Conservation (phyloP, 176 grass and related monocot genomes). For the Poa pratensis region DNA sequence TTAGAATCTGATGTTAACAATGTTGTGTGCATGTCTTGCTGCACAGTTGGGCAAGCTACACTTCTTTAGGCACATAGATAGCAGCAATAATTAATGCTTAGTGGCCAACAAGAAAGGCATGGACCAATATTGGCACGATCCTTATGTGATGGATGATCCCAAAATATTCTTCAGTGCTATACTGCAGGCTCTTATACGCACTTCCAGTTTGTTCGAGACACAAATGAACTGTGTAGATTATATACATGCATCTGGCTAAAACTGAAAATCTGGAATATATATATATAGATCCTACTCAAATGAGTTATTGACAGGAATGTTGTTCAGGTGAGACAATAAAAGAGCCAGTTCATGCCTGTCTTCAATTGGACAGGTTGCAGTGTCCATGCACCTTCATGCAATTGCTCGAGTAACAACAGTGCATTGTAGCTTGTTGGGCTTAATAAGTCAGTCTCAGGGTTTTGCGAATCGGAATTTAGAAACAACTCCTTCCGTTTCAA, state of each 20-base stretch:
- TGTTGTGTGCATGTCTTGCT: constrained; percentile 16
- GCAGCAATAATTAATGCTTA: constrained; percentile 4
- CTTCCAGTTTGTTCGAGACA: not conserved
- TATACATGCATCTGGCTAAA: constrained; percentile 1
- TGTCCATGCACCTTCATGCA: not conserved
- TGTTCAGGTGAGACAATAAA: not conserved
- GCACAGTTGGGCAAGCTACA: not conserved
- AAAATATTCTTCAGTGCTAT: no score
- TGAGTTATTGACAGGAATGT: not conserved
- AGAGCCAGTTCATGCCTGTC: not conserved
- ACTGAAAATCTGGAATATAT: not conserved
- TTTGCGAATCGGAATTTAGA: not conserved
- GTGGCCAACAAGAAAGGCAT: constrained; percentile 43
- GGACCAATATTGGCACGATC: constrained; percentile 52
- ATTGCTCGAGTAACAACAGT: not conserved
- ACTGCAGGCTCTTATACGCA: not conserved
- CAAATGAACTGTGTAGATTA: no score
- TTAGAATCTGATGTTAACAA: constrained; percentile 29
- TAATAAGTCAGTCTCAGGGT: not conserved
- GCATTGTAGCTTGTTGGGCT: not conserved
- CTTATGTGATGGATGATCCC: constrained; percentile 16
- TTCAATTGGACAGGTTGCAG: not conserved
- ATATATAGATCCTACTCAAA: not conserved
- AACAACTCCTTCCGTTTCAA: no score
- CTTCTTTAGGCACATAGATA: not conserved